Percentiles rank a stretch among this genome's conserved stretches.
These are phyloP conservation scores for Tolypocladium tropicale DNA, from an alignment of 2,329 filamentous ascomycete genomes.

Conservation along the genomic window DNA sequence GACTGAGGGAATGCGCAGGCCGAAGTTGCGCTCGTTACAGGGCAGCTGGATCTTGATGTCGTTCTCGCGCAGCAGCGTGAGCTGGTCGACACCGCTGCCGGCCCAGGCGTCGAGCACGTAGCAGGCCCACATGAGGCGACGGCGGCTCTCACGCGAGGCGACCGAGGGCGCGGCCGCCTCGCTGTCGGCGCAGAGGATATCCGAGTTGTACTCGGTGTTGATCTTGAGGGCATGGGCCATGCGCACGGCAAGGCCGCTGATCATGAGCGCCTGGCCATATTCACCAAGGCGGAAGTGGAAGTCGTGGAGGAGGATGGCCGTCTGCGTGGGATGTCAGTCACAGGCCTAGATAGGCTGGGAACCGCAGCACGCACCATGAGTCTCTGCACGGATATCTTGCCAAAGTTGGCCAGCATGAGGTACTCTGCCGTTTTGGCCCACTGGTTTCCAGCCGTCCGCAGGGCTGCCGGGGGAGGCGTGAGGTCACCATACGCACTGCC, in stretches of 20 bases:
- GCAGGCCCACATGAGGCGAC: slow-evolving; percentile 31
- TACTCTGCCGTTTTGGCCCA: slow-evolving; percentile 28
- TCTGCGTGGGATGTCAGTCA: too few relatives aligned
- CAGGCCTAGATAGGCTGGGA: background rate
- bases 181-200: slow-evolving; percentile 25
- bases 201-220: slow-evolving; percentile 24
- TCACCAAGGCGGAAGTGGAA: slow-evolving; percentile 28
- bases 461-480: slow-evolving; percentile 15
- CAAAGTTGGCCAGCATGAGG: slow-evolving; percentile 25
- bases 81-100: slow-evolving; percentile 26
- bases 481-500: slow-evolving; percentile 18
- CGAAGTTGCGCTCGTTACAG: slow-evolving; percentile 29
- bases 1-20: slow-evolving; percentile 27
- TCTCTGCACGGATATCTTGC: slow-evolving; percentile 26
- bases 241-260: slow-evolving; percentile 28
- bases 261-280: slow-evolving; percentile 28
- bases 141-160: slow-evolving; percentile 25
- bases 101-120: slow-evolving; percentile 31
- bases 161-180: slow-evolving; percentile 20
- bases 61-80: slow-evolving; percentile 26
- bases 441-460: slow-evolving; percentile 23
- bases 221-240: slow-evolving; percentile 31
- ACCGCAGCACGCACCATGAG: slow-evolving; percentile 20
- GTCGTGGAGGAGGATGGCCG: slow-evolving; percentile 27
- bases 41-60: slow-evolving; percentile 31